These are phyloP conservation scores for Pseudopithomyces maydicus DNA, from an alignment of 2,329 filamentous ascomycete genomes.

Conservation along the genomic window DNA sequence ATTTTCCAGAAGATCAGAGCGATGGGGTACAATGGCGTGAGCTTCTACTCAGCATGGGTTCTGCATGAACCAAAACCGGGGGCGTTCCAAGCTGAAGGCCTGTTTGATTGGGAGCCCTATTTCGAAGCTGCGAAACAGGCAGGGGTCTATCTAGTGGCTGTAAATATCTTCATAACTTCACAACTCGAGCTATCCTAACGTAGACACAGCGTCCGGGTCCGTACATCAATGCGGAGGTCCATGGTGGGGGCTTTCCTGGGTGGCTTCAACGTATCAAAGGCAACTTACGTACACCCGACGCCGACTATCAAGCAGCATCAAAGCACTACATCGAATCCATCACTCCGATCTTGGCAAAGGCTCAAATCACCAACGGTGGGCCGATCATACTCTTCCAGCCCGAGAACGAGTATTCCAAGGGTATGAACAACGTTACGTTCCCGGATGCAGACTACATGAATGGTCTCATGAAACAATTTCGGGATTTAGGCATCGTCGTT, in stretches of 20 bases:
- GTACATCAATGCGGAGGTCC: slow-evolving; percentile 77
- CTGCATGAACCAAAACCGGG: slow-evolving; percentile 73
- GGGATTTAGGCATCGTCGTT: slow-evolving; percentile 70
- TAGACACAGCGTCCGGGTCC: slow-evolving; percentile 58
- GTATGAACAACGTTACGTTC: slow-evolving; percentile 55
- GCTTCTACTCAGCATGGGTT: slow-evolving; percentile 78
- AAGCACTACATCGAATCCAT: slow-evolving; percentile 61
- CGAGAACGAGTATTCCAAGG: slow-evolving; percentile 75
- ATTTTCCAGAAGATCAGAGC: slow-evolving; percentile 81
- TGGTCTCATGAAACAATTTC: slow-evolving; percentile 69
- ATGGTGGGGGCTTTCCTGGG: slow-evolving; percentile 77
- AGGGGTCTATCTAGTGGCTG: slow-evolving; percentile 74
- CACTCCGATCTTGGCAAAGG: slow-evolving; percentile 69
- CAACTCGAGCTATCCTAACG: slow-evolving; percentile 1
- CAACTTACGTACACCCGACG: slow-evolving; percentile 64
- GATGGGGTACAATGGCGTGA: slow-evolving; percentile 76
- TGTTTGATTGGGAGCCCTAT: slow-evolving; percentile 75
- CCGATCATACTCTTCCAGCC: slow-evolving; percentile 77
- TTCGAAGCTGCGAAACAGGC: slow-evolving; percentile 73
- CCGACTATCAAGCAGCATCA: slow-evolving; percentile 67
- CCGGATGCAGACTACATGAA: slow-evolving; percentile 71
- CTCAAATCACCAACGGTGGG: slow-evolving; percentile 80
- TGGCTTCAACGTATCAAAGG: slow-evolving; percentile 72
- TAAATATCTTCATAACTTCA: slow-evolving; percentile 20
- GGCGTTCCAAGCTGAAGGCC: slow-evolving; percentile 68